Conservation (phyloP, 2,329 filamentous ascomycete genomes). For the Incumbomyces lentus region DNA sequence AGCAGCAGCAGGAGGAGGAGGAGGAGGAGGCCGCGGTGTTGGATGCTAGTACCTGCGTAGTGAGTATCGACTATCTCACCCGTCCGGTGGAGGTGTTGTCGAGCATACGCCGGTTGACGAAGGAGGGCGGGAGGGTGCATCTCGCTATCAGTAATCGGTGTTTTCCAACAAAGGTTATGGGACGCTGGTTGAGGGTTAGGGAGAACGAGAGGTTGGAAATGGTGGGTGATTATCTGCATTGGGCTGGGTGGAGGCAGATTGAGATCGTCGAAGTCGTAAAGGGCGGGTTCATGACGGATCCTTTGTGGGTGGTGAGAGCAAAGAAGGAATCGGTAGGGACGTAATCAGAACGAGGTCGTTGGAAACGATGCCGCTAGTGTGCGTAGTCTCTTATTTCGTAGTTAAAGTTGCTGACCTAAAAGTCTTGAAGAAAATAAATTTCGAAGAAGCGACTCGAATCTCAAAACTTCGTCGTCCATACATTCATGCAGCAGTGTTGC, state of each 20-base stretch:
- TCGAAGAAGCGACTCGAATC: too few relatives aligned
- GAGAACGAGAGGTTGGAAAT: slow-evolving; percentile 38
- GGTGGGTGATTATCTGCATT: slow-evolving; percentile 44
- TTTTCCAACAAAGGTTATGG: slow-evolving; percentile 44
- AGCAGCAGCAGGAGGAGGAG: too few relatives aligned
- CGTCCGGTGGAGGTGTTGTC: slow-evolving; percentile 36
- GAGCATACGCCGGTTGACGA: slow-evolving; percentile 32
- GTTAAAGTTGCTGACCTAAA: too few relatives aligned
- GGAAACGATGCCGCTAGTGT: too few relatives aligned
- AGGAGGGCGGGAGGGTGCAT: slow-evolving; percentile 37
- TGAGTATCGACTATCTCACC: slow-evolving; percentile 43
- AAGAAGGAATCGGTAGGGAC: too few relatives aligned
- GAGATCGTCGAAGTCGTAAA: slow-evolving; percentile 40
- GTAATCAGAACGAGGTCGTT: too few relatives aligned
- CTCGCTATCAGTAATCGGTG: slow-evolving; percentile 43
- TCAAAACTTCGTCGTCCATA: too few relatives aligned
- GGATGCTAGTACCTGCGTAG: slow-evolving; percentile 41
- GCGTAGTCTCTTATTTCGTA: too few relatives aligned
- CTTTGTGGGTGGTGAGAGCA: slow-evolving; percentile 37
- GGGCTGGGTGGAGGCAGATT: slow-evolving; percentile 42
- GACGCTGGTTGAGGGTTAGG: slow-evolving; percentile 35
- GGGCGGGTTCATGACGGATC: slow-evolving; percentile 27
- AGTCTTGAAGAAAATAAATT: too few relatives aligned
- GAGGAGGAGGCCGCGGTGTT: too few relatives aligned
- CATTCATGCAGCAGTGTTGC: too few relatives aligned